Base-by-base conservation (phyloP, 192 early-diverging fungal genomes). In the Coemansia sp. region DNA sequence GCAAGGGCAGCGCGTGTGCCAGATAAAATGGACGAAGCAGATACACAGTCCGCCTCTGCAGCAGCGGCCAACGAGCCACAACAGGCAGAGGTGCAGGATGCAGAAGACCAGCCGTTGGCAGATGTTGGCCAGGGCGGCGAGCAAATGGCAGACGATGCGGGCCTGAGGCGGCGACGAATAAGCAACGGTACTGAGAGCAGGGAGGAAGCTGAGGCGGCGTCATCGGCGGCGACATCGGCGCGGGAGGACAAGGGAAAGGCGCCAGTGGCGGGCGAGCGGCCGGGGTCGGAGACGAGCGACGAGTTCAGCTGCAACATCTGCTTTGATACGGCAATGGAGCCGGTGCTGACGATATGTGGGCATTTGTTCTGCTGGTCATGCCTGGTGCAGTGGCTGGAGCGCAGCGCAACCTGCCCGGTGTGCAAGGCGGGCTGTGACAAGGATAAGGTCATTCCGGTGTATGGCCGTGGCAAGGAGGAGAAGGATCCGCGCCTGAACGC, bases 351-450 rank as follows among this genome's bases (percentile, higher is more conserved):
- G 7, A 51, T 87, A 18, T 89, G 87, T 58, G 87, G 87, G 1
- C 87, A 89, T 51, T 54, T 89, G 49, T 89, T 83, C 50, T 89
- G 87, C 28, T 88, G 84, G 84, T 77, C 82, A 17, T 86, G 82
- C 53, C 65, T 85, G 33, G 77, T 75, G 41, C 80, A 89, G 51
- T 89, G 87, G 87, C 76, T 89, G 12, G 82, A 87, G 38, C 66
- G 79, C 22, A 87, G 85, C 47, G 84, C 85, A 19, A 81, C 83
- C 1, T 90, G 88, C 38, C 88, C 88, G 5, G 86, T 90, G 12
- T 90, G 88, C 48, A 90, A 90, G 60, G 88, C 86, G 2, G 88
- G 88, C 27, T 88, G 86, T 62, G 85, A 82, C 16, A 82, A 83
- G 50, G 85, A 88, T 29, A 88, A 90, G 51, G 85, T 90, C 17